Evolutionary conservation across 768 basidiomycete species (phyloP), one percentile per base, ranked within the genome.

Genomic region (Macrolepiota dolichaula): DNA sequence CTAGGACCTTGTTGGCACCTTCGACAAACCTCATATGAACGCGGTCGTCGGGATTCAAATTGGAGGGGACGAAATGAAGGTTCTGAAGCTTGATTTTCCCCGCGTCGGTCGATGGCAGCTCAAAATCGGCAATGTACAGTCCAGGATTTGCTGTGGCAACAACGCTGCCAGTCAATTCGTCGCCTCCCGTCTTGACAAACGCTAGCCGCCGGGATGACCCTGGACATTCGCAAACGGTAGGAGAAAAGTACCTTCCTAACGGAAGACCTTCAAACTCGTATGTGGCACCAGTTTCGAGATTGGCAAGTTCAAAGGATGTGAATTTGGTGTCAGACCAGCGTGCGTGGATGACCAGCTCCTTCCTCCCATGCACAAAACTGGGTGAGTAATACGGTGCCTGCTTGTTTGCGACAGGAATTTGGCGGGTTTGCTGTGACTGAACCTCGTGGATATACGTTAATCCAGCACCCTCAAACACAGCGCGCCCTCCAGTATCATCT

Each of bases 401-500:
- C 11, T 77, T 59, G 55, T 85, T 69, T 4, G 81, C 70, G n/a
- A 80, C 77, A 7, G 88, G 87, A 7, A 83, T 76, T 37, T 76
- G 74, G 6, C 54, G 63, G 4, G 74, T 69, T 2, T 69, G 63
- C 4, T 73, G 66, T 42, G 70, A 68, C 35, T 74, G 72, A 5
- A 82, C 67, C 12, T 75, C 64, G 59, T 86, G 83, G 54, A 83
- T 73, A 61, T 84, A 85, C 0, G 80, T 83, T 1, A 77, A 73
- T 1, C 88, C 88, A 7, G 85, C 85, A n/a, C 82, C 89, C 71
- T 89, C 82, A 72, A 90, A 91, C 22, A 85, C 80, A 1, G 80
- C 85, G 32, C 70, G 77, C 3, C 71, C 66, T 32, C 88, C 89
- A 1, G 68, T 67, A n/a, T 79, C 76, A 62, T 90, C 83, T 0